A percentile compares a stretch with the other conserved stretches of the same genome.
phyloP scores from a whole-genome alignment of 805 yeast species.

The Teunomyces stri region DNA sequence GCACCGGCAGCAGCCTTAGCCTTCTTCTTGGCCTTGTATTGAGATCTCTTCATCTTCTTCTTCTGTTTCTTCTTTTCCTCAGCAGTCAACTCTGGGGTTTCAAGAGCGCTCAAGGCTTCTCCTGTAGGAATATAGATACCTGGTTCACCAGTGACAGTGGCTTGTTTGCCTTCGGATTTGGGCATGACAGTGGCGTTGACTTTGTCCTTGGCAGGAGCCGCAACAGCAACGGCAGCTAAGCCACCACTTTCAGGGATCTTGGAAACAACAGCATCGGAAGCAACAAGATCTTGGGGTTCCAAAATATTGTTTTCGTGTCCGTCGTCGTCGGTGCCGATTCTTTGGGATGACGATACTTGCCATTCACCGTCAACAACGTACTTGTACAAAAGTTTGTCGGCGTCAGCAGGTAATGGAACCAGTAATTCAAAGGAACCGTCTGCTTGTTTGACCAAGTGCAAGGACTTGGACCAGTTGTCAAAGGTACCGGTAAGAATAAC shows the following conservation, averaged over 20 bases:
- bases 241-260: slow-evolving; percentile 36
- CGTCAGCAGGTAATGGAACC: slow-evolving; percentile 49
- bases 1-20: slow-evolving; percentile 13
- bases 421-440: slow-evolving; percentile 61
- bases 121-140: slow-evolving; percentile 68
- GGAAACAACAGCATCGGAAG: slow-evolving; percentile 16
- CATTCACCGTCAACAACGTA: slow-evolving; percentile 73
- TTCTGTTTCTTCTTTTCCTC: slow-evolving; percentile 41
- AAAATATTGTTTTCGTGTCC: slow-evolving; percentile 56
- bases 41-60: slow-evolving; percentile 44
- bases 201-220: slow-evolving; percentile 9
- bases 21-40: slow-evolving; percentile 41
- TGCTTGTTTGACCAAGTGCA: slow-evolving; percentile 57
- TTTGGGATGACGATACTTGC: slow-evolving; percentile 42
- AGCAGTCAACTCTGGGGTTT: slow-evolving; percentile 26
- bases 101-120: slow-evolving; percentile 63
- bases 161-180: slow-evolving; percentile 40
- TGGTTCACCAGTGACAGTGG: slow-evolving; percentile 60
- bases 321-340: slow-evolving; percentile 43
- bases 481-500: slow-evolving; percentile 72
- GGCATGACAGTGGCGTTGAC: slow-evolving; percentile 47
- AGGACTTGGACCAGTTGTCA: slow-evolving; percentile 61
- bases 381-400: slow-evolving; percentile 48
- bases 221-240: slow-evolving; percentile 10
- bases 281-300: slow-evolving; percentile 31